A percentile compares a stretch with the other conserved stretches of the same genome.
These are phyloP conservation scores for Nymphaea thermarum DNA, from an alignment of 164 flowering plant species.

Conservation along the genomic window DNA sequence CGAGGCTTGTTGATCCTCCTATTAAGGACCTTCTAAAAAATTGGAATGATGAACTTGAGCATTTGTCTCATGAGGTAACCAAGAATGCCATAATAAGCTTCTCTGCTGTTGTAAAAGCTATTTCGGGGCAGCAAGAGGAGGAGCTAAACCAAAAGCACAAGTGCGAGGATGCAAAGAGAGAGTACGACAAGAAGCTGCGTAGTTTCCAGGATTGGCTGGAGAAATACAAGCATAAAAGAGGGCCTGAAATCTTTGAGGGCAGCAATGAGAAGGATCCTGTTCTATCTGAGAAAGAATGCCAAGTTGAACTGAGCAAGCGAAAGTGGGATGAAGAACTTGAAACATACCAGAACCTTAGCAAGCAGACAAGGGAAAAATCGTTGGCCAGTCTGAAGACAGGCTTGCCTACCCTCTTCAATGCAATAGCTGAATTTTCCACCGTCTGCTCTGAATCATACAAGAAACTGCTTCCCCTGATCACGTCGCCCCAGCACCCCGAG, in stretches of 20 bases:
- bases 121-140: slow-evolving; percentile 49
- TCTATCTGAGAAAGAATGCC: slow-evolving; percentile 38
- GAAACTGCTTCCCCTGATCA: background rate
- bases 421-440: slow-evolving; percentile 51
- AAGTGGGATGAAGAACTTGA: slow-evolving; percentile 63
- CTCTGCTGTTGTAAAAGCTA: slow-evolving; percentile 54
- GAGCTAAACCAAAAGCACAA: slow-evolving; percentile 65
- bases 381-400: slow-evolving; percentile 54
- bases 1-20: slow-evolving; percentile 39
- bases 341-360: slow-evolving; percentile 46
- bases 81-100: slow-evolving; percentile 52
- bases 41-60: slow-evolving; percentile 67
- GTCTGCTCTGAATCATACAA: slow-evolving; percentile 20
- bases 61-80: slow-evolving; percentile 66
- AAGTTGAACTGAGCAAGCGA: slow-evolving; percentile 57
- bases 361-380: slow-evolving; percentile 84
- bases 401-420: slow-evolving; percentile 75
- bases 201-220: slow-evolving; percentile 64
- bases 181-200: slow-evolving; percentile 34
- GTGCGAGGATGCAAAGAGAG: slow-evolving; percentile 63
- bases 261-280: slow-evolving; percentile 31
- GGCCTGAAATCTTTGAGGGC: slow-evolving; percentile 30
- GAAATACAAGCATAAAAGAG: slow-evolving; percentile 32
- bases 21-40: slow-evolving; percentile 50
- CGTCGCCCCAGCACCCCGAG: background rate